Evolutionary conservation across 768 basidiomycete species (phyloP), one percentile per base, ranked within the genome.

Genomic region (Phaeolepiota aurea): DNA sequence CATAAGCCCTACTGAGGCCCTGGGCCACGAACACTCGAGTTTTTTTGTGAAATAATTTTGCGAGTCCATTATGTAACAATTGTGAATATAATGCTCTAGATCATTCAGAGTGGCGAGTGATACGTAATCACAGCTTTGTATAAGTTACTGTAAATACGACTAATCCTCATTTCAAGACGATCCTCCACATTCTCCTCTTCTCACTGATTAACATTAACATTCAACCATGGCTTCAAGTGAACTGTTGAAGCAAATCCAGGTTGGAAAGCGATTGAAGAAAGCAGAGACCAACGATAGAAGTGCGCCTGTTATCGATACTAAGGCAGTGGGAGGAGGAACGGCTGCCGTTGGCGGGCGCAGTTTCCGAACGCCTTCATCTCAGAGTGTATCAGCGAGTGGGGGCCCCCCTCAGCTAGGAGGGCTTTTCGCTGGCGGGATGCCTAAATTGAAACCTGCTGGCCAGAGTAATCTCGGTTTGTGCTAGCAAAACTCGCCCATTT

Each of bases 351-450:
- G 52, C 23, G 9, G 38, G 32, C 22, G 12, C 9, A 15, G n/a
- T 14, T 7, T 19, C 9, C n/a, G n/a, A 5, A n/a, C 33, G 12
- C 52, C 55, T 28, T 45, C 53, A 16, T 39, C 32, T 14, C 19
- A 48, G 20, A 49, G 51, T 20, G n/a, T n/a, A n/a, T n/a, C n/a
- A n/a, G 50, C 54, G 10, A 57, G 50, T 39, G 64, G 58, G 16
- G 71, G 68, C 30, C 79, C 89, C 19, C 87, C 88, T 18, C 89
- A 92, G 57, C 65, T 93, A 3, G 91, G 79, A 21, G 82, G 77
- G 1, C 61, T 96, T 9, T 93, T 96, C 54, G 89, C 91, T 33
- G 90, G 88, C 12, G 91, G 92, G 1, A 79, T 94, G 68, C 92
- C 92, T 3, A 92, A 87, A 55, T 56, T 94, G 53, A 93, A 84